Evolutionary conservation across 2,329 filamentous ascomycete species (phyloP), one percentile per base, ranked within the genome.

Genomic region (Colletotrichum eremochloae): DNA sequence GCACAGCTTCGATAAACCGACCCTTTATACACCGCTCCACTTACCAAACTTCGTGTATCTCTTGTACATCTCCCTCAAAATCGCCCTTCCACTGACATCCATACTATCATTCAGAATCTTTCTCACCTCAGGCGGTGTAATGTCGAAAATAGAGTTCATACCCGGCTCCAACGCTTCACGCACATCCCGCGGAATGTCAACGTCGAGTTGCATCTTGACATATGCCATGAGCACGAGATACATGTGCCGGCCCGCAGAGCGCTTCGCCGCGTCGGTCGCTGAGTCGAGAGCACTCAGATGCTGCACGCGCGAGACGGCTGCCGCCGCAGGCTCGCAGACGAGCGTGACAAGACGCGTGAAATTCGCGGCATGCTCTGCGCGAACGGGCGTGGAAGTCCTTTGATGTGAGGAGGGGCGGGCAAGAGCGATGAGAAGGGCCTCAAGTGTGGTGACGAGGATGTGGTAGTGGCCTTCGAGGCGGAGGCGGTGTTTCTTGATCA

Each of bases 391-490:
- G 0, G 56, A 14, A 5, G 44, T 38, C 46, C 33, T 33, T 24
- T 36, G 50, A 11, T 44, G 62, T 4, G 67, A 78, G 8, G 83
- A 80, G 14, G 84, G 79, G 2, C 81, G 76, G 44, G 91, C 81
- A 24, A 92, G 84, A 46, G 84, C 84, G 31, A 82, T 81, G 46
- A 92, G 84, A n/a, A 92, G 86, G 4, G 85, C 80, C 75, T 90
- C 87, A 70, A 92, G 81, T 2, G 85, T 80, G 46, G 84, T 80
- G 58, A 90, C 80, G 6, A 91, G 82, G 56, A 91, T 81, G 76
- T 91, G 90, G 75, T 90, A 89, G 74, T 90, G 90, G 2, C 89
- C 89, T 75, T 91, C 87, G 1, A 92, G 82, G 12, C 90, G 88
- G 55, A 89, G 83, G 5, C 90, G 84, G 78, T 92, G 89, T 60